These are phyloP conservation scores for Helminthosporium solani DNA, from an alignment of 2,329 filamentous ascomycete species.

Conservation along the genomic window DNA sequence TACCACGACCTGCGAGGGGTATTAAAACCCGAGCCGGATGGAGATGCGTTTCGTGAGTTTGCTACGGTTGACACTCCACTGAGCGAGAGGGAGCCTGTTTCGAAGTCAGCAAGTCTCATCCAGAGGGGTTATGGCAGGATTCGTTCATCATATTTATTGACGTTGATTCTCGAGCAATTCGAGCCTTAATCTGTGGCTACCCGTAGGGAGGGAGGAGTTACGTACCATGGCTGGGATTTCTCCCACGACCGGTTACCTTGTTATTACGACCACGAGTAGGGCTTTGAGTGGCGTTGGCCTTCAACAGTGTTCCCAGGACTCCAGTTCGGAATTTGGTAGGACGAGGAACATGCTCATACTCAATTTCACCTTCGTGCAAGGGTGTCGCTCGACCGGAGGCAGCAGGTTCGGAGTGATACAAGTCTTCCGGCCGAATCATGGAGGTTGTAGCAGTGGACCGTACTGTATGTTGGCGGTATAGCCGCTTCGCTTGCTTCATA, in stretches of 20 bases:
- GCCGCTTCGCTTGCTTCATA: conserved; percentile 45
- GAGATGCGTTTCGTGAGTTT: conserved; percentile 42
- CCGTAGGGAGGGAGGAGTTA: neutral
- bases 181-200: too few species aligned
- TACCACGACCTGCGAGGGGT: conserved; percentile 46
- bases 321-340: conserved; percentile 71
- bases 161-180: too few species aligned
- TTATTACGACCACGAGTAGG: conserved; percentile 9
- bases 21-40: conserved; percentile 41
- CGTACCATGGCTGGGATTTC: conserved; percentile 27
- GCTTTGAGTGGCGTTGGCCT: conserved; percentile 34
- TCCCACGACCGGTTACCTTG: conserved; percentile 19
- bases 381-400: conserved; percentile 53
- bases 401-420: conserved; percentile 33
- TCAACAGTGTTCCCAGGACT: conserved; percentile 70
- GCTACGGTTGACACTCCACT: conserved; percentile 37
- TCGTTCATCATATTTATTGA: too few species aligned
- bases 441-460: conserved; percentile 11
- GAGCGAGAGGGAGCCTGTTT: conserved; percentile 12
- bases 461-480: conserved; percentile 38
- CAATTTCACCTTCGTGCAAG: conserved; percentile 50
- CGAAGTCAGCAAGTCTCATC: neutral
- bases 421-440: conserved; percentile 24
- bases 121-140: too few species aligned
- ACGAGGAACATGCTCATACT: conserved; percentile 64